A percentile compares a stretch with the other conserved stretches of the same genome.
Conservation (phyloP, 805 yeast species). For the Saturnispora saitoi region DNA sequence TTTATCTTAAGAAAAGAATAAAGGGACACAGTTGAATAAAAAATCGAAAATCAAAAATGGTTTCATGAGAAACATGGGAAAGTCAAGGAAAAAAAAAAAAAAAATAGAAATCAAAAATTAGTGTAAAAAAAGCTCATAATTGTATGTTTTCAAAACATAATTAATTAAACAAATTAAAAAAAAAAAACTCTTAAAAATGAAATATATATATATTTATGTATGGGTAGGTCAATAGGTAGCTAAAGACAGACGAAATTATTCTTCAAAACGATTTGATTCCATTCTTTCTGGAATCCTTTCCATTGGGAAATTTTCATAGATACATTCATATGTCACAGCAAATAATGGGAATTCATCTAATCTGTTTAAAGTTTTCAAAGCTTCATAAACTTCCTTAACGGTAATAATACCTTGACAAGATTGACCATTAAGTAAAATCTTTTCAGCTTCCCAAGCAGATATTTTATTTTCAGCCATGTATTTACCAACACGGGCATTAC, state of each 20-base stretch:
- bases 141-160: too few species aligned
- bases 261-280: slow-evolving; percentile 29
- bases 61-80: too few species aligned
- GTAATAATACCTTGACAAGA: slow-evolving; percentile 95
- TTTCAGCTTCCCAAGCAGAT: slow-evolving; percentile 74
- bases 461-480: slow-evolving; percentile 76
- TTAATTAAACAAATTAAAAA: too few species aligned
- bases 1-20: not conserved
- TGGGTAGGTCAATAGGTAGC: not conserved
- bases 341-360: slow-evolving; percentile 73
- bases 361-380: slow-evolving; percentile 46
- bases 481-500: slow-evolving; percentile 87
- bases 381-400: slow-evolving; percentile 82
- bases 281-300: slow-evolving; percentile 66
- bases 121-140: too few species aligned
- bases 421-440: slow-evolving; percentile 84
- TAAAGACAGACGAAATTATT: too few species aligned
- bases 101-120: too few species aligned
- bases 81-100: too few species aligned
- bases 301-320: slow-evolving; percentile 67
- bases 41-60: not conserved
- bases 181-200: too few species aligned
- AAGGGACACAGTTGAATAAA: not conserved
- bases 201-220: too few species aligned
- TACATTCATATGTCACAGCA: slow-evolving; percentile 72